phyloP scores from a whole-genome alignment of 139 green algal species.

The Tetratostichococcus sp. region DNA sequence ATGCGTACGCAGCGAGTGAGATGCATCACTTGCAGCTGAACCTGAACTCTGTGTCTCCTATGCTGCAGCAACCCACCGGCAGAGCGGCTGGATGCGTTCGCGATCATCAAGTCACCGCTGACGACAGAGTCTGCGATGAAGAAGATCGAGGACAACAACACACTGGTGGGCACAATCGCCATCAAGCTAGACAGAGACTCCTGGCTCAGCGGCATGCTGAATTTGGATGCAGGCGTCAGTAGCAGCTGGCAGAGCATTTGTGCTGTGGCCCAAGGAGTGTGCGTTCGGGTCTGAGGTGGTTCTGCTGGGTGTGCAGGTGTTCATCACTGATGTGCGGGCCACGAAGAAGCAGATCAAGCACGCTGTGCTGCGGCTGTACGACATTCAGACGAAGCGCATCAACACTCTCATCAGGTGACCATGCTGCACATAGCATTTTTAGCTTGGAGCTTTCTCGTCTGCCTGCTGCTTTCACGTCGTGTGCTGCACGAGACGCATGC shows the following conservation, averaged over 20 bases:
- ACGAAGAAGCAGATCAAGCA: constrained; percentile 94
- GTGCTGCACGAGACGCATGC: too few relatives aligned
- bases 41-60: too few relatives aligned
- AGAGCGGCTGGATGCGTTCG: constrained; percentile 78
- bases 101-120: constrained; percentile 93
- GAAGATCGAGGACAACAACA: constrained; percentile 99
- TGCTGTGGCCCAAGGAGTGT: background rate
- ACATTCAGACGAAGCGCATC: constrained; percentile 97
- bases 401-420: constrained; percentile 94
- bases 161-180: constrained; percentile 63
- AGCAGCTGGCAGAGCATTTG: background rate
- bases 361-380: constrained; percentile 91
- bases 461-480: too few relatives aligned
- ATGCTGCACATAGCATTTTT: too few relatives aligned
- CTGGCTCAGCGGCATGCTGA: too few relatives aligned
- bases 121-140: constrained; percentile 99
- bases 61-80: constrained; percentile 61
- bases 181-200: too few relatives aligned
- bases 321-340: constrained; percentile 86
- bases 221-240: too few relatives aligned
- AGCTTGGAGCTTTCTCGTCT: too few relatives aligned
- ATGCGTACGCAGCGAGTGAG: too few relatives aligned
- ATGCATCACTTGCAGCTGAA: too few relatives aligned
- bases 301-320: constrained; percentile 50
- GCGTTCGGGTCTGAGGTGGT: background rate